Conservation (phyloP, 1,284 basidiomycete species). For the Mycosarcoma maydis region DNA sequence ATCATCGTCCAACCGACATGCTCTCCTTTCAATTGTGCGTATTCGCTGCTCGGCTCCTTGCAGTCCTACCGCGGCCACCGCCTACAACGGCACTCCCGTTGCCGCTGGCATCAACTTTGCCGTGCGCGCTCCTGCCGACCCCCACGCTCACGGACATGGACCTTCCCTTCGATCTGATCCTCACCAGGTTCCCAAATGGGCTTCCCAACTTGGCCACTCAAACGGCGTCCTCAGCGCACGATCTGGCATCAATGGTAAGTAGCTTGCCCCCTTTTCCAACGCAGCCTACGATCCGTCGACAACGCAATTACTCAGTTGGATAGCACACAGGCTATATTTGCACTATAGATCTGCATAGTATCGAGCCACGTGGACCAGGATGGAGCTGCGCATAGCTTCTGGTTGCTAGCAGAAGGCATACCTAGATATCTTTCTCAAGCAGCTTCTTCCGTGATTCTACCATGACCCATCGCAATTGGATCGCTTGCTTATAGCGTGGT, state of each 20-base stretch:
- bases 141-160: constrained; percentile 51
- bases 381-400: too few species aligned
- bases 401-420: too few species aligned
- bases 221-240: constrained; percentile 49
- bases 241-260: constrained; percentile 54
- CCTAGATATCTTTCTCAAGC: too few species aligned
- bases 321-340: too few species aligned
- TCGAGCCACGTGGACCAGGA: too few species aligned
- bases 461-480: too few species aligned
- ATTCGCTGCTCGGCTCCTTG: constrained; percentile 11
- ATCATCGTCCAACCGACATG: too few species aligned
- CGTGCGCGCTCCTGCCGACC: constrained; percentile 57
- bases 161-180: constrained; percentile 51
- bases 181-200: constrained; percentile 51
- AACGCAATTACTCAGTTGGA: too few species aligned
- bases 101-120: constrained; percentile 56
- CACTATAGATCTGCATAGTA: too few species aligned
- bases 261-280: too few species aligned
- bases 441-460: too few species aligned
- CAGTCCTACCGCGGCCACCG: constrained; percentile 53
- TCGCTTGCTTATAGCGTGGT: too few species aligned
- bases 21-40: constrained; percentile 22
- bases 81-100: constrained; percentile 52
- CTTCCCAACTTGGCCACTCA: constrained; percentile 42
- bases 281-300: neutral